These are phyloP conservation scores for Ophiostoma angusticollis DNA, from an alignment of 2,329 filamentous ascomycete genomes.

Conservation along the genomic window DNA sequence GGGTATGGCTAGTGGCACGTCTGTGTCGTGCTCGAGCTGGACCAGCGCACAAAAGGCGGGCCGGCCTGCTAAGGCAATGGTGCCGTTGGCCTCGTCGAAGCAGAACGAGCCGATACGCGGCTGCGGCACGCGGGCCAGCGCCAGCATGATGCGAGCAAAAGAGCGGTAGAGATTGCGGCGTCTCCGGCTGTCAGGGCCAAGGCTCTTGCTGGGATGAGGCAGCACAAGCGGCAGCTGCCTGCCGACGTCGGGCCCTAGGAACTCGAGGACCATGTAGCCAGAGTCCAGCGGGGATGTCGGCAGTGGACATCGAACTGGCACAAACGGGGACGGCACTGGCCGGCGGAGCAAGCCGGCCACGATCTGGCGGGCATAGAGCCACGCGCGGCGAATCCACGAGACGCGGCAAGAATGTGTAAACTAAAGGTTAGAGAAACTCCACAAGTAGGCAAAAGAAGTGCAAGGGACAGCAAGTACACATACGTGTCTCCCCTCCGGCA, in stretches of 20 bases:
- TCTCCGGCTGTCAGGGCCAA: too few relatives aligned
- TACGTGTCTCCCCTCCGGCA: slow-evolving; percentile 5
- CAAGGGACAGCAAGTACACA: too few relatives aligned
- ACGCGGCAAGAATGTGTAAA: background rate
- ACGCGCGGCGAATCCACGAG: background rate
- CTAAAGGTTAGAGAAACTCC: background rate
- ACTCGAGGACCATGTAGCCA: slow-evolving; percentile 9
- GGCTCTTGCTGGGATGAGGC: background rate
- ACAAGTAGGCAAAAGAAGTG: background rate
- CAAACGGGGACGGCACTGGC: slow-evolving; percentile 3
- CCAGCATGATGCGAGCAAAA: slow-evolving; percentile 17
- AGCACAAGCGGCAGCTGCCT: background rate
- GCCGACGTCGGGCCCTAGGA: slow-evolving; percentile 5
- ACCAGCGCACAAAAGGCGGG: slow-evolving; percentile 15
- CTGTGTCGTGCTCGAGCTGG: slow-evolving; percentile 23
- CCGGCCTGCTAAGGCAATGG: slow-evolving; percentile 9
- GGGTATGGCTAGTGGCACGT: slow-evolving; percentile 19
- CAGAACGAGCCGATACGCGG: slow-evolving; percentile 19
- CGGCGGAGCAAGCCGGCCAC: slow-evolving; percentile 1
- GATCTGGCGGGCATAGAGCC: background rate
- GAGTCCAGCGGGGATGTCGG: background rate
- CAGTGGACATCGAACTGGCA: background rate
- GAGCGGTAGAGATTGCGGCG: slow-evolving; percentile 8
- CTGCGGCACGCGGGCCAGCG: slow-evolving; percentile 19
- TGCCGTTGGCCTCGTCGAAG: slow-evolving; percentile 17